Conservation (phyloP, 768 basidiomycete genomes). For the Boletus vermiculosoides region DNA sequence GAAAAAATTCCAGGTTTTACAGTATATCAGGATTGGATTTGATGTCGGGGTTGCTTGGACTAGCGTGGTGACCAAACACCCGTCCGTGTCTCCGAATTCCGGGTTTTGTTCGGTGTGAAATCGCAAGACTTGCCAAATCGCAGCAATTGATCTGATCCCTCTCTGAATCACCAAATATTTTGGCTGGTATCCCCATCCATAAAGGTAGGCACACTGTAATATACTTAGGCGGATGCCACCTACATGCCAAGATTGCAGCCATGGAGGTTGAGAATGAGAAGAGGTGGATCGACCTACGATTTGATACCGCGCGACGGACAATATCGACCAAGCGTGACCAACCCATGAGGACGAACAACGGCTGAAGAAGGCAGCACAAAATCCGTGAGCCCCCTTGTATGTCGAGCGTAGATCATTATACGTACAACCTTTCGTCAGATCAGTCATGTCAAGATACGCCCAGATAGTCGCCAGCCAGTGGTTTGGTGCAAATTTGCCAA, state of each 20-base stretch:
- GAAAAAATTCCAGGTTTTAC: not conserved
- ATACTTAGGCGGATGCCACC: not conserved
- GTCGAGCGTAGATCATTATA: not conserved
- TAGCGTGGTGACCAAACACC: not conserved
- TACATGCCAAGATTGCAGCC: not conserved
- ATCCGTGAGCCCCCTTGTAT: not conserved
- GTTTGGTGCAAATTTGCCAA: not conserved
- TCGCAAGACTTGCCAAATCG: not conserved
- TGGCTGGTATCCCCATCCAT: no score
- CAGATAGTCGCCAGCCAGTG: not conserved
- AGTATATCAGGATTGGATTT: not conserved
- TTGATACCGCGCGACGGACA: not conserved
- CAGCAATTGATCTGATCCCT: no score
- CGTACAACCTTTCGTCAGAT: not conserved
- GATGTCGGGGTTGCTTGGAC: not conserved
- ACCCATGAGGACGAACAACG: not conserved
- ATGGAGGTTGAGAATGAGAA: not conserved
- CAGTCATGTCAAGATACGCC: not conserved
- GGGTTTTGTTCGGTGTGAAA: no score
- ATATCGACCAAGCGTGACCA: not conserved
- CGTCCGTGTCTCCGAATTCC: no score
- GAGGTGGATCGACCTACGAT: not conserved
- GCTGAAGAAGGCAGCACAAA: not conserved
- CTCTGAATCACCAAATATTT: no score
- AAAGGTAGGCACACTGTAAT: not conserved